Conservation (phyloP, 106 monocot genomes). For the Apostasia shenzhenica region DNA sequence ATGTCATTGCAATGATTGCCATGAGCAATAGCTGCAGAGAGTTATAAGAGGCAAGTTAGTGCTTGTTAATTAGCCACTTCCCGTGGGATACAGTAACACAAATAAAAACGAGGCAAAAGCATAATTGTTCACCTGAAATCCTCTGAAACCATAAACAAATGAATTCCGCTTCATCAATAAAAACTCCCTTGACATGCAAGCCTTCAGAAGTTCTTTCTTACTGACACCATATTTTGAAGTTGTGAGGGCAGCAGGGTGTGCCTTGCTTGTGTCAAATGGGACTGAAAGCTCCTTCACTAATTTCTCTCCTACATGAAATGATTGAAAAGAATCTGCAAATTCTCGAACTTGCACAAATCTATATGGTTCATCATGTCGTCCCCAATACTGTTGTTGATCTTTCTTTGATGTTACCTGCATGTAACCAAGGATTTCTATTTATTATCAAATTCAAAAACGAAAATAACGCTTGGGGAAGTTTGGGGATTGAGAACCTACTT, state of each 20-base stretch:
- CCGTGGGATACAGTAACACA: background rate
- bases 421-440: background rate
- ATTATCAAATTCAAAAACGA: background rate
- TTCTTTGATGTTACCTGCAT: conserved; percentile 41
- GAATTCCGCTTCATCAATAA: conserved; percentile 56
- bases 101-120: background rate
- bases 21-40: conserved; percentile 25
- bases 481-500: conserved; percentile 13
- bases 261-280: conserved; percentile 33
- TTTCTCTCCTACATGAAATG: conserved; percentile 33
- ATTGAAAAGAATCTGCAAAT: conserved; percentile 24
- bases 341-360: conserved; percentile 23
- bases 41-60: background rate
- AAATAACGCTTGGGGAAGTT: background rate
- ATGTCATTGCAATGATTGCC: conserved; percentile 37
- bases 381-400: conserved; percentile 54
- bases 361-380: conserved; percentile 16
- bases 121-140: conserved; percentile 17
- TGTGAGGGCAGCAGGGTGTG: conserved; percentile 42
- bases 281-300: conserved; percentile 22
- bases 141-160: conserved; percentile 35
- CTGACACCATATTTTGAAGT: conserved; percentile 35
- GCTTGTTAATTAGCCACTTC: background rate
- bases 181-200: conserved; percentile 22
- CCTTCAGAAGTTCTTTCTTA: conserved; percentile 33